Evolutionary conservation across 2,329 filamentous ascomycete species (phyloP), one percentile per base, ranked within the genome.

Genomic region (Rutstroemia sp.): DNA sequence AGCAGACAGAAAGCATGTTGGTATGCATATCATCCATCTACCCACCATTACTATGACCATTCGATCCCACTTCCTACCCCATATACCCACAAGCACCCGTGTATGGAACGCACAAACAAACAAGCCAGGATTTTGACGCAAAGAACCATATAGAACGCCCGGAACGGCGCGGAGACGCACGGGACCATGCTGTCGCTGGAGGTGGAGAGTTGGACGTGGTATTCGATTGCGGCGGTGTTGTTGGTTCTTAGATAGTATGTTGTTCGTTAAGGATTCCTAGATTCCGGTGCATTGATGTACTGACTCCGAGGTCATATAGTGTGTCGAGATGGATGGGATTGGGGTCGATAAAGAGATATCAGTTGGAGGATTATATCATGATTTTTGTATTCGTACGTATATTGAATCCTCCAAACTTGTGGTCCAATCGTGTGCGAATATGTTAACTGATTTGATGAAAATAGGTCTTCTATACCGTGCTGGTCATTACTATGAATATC

Each of bases 341-440:
- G 12, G 73, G 74, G 6, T 77, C 79, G 2, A 63, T 79, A 51
- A 75, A 68, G 55, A 75, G 75, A 54, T 71, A 83, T 39, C 78
- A 82, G 61, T 23, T 68, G 2, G 81, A 84, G 58, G 81, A 84
- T 66, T 78, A 72, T 60, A 62, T 83, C 27, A 83, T 83, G 76
- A 3, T 80, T 2, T 68, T 79, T 38, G 76, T 77, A 4, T 72
- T 80, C 61, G 68, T 82, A 60, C 73, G 77, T 62, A 21, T 8
- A 17, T 25, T 7, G 10, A 19, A 38, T 6, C 25, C 16, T 27
- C 23, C 21, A 30, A 9, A 9, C 9, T 42, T 58, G 2, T 19
- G 23, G 10, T 6, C n/a, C 27, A n/a, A 17, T n/a, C n/a, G 16
- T 46, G 19, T 16, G 14, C 42, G 17, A 34, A 23, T 23, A 19